phyloP scores from a whole-genome alignment of 139 green algal genomes.

The Nannochloris sp. region DNA sequence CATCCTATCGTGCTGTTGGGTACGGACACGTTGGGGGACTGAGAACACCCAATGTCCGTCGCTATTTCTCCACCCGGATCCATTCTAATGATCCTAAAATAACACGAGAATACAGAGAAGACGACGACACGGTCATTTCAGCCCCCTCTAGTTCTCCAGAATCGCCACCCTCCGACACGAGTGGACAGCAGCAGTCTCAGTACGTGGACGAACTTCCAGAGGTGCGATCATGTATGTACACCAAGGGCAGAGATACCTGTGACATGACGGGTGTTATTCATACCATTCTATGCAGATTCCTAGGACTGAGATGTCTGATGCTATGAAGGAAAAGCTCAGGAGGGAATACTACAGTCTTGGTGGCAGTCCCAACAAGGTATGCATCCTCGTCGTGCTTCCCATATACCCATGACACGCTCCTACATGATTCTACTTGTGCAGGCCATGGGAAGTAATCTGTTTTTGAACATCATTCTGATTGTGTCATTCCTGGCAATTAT shows the following conservation, averaged over 20 bases:
- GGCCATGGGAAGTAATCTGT: slow-evolving; percentile 5
- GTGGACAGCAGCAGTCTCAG: not conserved
- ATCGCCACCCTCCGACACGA: not conserved
- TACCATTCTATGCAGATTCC: slow-evolving; percentile 10
- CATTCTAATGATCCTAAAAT: slow-evolving; percentile 6
- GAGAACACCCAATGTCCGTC: too few relatives aligned
- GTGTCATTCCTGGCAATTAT: slow-evolving; percentile 19
- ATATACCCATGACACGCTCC: too few relatives aligned
- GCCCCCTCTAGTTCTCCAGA: not conserved
- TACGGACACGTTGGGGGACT: too few relatives aligned
- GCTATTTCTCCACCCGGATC: not conserved
- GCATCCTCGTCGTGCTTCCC: too few relatives aligned
- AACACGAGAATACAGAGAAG: slow-evolving; percentile 13
- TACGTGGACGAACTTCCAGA: slow-evolving; percentile 24
- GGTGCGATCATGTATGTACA: not conserved
- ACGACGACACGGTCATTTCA: slow-evolving; percentile 4
- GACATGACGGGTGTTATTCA: too few relatives aligned
- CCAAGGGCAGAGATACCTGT: not conserved
- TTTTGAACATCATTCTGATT: slow-evolving; percentile 21
- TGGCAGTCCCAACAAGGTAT: slow-evolving; percentile 21
- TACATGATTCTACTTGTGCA: too few relatives aligned
- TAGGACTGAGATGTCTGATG: slow-evolving; percentile 9
- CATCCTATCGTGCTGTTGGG: too few relatives aligned
- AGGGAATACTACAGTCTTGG: slow-evolving; percentile 21
- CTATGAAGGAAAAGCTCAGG: slow-evolving; percentile 22